These are phyloP conservation scores for Populus hybrid DNA, from an alignment of 441 rosid species.

Conservation along the genomic window DNA sequence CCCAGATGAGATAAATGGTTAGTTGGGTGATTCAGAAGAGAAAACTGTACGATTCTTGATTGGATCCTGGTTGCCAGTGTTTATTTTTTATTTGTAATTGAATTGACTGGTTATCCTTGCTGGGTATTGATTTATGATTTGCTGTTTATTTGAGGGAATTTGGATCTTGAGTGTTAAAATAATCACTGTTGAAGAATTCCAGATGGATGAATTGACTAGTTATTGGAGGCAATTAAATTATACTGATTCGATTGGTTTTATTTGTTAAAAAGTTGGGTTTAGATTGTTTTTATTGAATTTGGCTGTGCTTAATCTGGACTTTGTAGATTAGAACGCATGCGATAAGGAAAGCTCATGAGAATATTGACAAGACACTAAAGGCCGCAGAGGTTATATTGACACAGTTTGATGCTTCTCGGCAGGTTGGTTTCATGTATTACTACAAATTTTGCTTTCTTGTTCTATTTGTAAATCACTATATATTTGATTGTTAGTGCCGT, in stretches of 20 bases:
- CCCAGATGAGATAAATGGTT: background rate
- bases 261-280: background rate
- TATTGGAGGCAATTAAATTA: background rate
- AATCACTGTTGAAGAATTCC: background rate
- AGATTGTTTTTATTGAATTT: background rate
- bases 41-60: background rate
- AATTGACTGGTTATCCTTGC: background rate
- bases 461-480: background rate
- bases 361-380: slow-evolving; percentile 86
- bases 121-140: background rate
- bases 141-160: background rate
- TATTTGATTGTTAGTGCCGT: background rate
- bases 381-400: slow-evolving; percentile 78
- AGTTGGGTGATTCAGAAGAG: background rate
- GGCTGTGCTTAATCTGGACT: slow-evolving; percentile 1
- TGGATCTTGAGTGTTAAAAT: background rate
- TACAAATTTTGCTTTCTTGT: background rate
- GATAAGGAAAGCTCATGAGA: slow-evolving; percentile 95
- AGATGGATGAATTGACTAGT: background rate
- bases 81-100: background rate
- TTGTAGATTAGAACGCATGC: slow-evolving; percentile 87
- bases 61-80: background rate
- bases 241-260: background rate
- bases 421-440: slow-evolving; percentile 48
- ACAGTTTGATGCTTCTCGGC: slow-evolving; percentile 75